Percentiles rank a stretch among this genome's conserved stretches.
These are phyloP conservation scores for Trichodelitschia bisporula DNA, from an alignment of 495 filamentous ascomycete species.

Conservation along the genomic window DNA sequence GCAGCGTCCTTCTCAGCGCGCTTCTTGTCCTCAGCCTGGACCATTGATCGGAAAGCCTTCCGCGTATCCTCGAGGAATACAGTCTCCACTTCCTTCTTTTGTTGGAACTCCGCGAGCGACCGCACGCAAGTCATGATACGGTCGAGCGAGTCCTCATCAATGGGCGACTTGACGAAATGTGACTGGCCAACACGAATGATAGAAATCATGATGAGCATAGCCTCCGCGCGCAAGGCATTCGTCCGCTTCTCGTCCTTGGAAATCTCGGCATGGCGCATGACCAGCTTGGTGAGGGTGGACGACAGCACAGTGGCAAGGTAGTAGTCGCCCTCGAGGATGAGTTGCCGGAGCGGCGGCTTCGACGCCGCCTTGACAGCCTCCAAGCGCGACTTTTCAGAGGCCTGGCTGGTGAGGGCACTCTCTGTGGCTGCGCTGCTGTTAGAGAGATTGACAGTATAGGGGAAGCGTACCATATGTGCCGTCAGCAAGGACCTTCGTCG, in stretches of 20 bases:
- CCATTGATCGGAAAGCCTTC: conserved; percentile 95
- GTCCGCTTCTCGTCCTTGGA: conserved; percentile 68
- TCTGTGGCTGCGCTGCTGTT: no score
- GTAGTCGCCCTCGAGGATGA: conserved; percentile 94
- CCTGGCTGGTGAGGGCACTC: conserved; percentile 80
- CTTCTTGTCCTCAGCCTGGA: conserved; percentile 95
- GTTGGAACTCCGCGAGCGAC: conserved; percentile 70
- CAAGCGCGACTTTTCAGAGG: conserved; percentile 66
- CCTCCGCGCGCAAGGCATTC: conserved; percentile 84
- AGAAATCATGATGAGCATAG: conserved; percentile 98
- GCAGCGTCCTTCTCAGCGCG: conserved; percentile 69
- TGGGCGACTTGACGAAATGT: conserved; percentile 87
- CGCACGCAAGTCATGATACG: conserved; percentile 92
- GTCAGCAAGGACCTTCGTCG: conserved; percentile 79
- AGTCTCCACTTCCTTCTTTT: conserved; percentile 70
- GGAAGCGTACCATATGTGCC: conserved; percentile 87
- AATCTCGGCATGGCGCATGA: conserved; percentile 94
- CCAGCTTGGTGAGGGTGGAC: conserved; percentile 85
- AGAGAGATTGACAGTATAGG: no score
- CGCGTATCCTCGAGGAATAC: conserved; percentile 91
- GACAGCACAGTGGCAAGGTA: conserved; percentile 90
- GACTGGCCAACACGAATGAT: conserved; percentile 95
- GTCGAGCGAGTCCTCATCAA: conserved; percentile 95
- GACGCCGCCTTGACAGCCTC: conserved; percentile 93
- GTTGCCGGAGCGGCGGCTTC: conserved; percentile 83